Evolutionary conservation across 75 land plant species (phyloP), one percentile per base, ranked within the genome.

Genomic region (Larix kaempferi): DNA sequence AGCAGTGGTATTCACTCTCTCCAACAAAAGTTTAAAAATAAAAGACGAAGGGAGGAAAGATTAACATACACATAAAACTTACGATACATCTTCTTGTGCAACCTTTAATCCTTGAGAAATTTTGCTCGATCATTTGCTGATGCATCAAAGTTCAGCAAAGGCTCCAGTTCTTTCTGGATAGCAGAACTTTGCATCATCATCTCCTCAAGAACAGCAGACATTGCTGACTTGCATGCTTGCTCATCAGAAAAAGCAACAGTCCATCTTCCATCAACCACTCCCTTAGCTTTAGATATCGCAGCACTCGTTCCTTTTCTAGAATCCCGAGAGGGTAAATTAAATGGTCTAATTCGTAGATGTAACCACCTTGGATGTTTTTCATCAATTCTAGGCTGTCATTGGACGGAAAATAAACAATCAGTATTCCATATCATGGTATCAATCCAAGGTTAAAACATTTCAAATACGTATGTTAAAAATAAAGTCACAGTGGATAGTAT

Each of bases 201-300:
- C 81, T 88, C 93, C 59, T 90, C 91, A n/a, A 82, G 81, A 37
- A 89, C 72, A 84, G 85, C 88, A 19, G 83, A 82, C 63, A 79
- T 74, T 23, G 98, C 99, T 60, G 84, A 74, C 57, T 82, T 89
- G 84, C 99, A 97, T 21, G 83, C 77, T 60, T 84, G 76, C n/a
- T 85, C 93, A 78, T 94, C 98, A 33, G 76, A 77, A 82, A 97
- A 97, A 37, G 99, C 99, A 71, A 97, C 84, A n/a, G 92, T 97
- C 99, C 99, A 97, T 71, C 95, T 88, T 6, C 99, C 99, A 87
- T 97, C 99, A 56, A 91, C 85, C 74, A 91, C 62, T 23, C 80
- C 77, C 73, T 85, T 92, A 6, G 75, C 23, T 54, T 83, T 88
- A 3, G 79, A 33, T 80, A 77, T 86, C 15, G 78, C 81, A 49